Conservation (phyloP, 768 basidiomycete species). For the Pholiota microspora region DNA sequence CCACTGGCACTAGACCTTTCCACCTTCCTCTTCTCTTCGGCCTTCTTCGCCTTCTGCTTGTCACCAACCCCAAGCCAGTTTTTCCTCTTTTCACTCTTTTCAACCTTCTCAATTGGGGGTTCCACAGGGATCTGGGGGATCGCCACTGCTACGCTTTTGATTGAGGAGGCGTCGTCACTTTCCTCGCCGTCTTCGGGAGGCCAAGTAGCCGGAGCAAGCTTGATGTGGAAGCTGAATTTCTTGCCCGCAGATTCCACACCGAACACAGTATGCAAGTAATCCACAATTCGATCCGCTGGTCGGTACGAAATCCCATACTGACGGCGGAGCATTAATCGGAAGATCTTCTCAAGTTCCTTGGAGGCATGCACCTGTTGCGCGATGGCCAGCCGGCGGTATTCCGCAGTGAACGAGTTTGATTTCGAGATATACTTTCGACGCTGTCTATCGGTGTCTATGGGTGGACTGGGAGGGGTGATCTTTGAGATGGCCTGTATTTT, state of each 20-base stretch:
- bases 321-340: conserved; percentile 53
- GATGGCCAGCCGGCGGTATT: conserved; percentile 17
- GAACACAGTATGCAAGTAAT: conserved; percentile 47
- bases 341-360: conserved; percentile 53
- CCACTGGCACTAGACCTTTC: too few species aligned
- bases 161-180: neutral
- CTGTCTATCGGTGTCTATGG: too few species aligned
- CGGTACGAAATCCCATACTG: conserved; percentile 52
- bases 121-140: neutral
- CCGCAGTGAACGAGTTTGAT: conserved; percentile 3
- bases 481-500: conserved; percentile 9
- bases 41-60: conserved; percentile 19
- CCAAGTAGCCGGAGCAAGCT: conserved; percentile 50
- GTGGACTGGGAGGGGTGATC: neutral
- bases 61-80: conserved; percentile 18
- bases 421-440: too few species aligned
- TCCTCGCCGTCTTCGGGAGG: conserved; percentile 20
- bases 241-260: conserved; percentile 44
- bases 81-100: neutral
- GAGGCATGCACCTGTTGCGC: conserved; percentile 35
- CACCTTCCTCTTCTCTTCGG: conserved; percentile 11
- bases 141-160: neutral
- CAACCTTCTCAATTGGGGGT: neutral
- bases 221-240: conserved; percentile 48
- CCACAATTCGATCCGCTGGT: conserved; percentile 48